phyloP scores from a whole-genome alignment of 108 stramenopile species.

The Chaetoceros tenuissimus region DNA sequence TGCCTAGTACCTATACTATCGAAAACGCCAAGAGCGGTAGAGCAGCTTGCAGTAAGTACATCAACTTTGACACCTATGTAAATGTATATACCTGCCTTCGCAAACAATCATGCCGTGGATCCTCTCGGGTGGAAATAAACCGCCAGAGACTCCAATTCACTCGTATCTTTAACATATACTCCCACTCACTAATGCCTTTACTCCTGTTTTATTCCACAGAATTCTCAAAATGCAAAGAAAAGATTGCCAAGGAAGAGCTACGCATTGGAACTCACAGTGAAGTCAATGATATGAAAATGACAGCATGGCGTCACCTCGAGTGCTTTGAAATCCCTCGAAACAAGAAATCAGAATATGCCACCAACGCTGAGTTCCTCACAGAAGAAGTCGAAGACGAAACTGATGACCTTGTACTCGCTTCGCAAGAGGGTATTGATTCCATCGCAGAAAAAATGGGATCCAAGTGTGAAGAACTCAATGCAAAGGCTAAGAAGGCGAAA shows the following conservation, averaged over 20 bases:
- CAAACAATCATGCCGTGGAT: background rate
- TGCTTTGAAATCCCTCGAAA: constrained; percentile 46
- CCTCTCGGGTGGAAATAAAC: background rate
- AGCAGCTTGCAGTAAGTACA: background rate
- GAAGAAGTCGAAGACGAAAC: constrained; percentile 37
- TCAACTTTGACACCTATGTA: too few relatives aligned
- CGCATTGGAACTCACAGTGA: constrained; percentile 11
- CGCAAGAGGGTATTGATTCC: constrained; percentile 12
- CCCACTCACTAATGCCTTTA: too few relatives aligned
- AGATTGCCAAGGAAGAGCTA: constrained; percentile 28
- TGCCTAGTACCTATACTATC: background rate
- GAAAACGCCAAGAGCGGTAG: background rate
- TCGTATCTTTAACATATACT: too few relatives aligned
- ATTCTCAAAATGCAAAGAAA: constrained; percentile 26
- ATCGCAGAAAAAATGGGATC: constrained; percentile 18
- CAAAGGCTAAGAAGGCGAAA: background rate
- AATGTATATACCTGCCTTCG: too few relatives aligned
- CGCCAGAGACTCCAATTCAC: background rate
- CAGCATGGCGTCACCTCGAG: constrained; percentile 11
- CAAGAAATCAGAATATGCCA: constrained; percentile 21
- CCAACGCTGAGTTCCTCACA: constrained; percentile 32
- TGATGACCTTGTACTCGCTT: constrained; percentile 17
- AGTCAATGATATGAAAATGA: background rate
- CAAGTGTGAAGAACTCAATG: too few relatives aligned
- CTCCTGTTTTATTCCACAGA: background rate